Conservation (phyloP, 805 yeast genomes). For the Sugiyamaella marilandica region DNA sequence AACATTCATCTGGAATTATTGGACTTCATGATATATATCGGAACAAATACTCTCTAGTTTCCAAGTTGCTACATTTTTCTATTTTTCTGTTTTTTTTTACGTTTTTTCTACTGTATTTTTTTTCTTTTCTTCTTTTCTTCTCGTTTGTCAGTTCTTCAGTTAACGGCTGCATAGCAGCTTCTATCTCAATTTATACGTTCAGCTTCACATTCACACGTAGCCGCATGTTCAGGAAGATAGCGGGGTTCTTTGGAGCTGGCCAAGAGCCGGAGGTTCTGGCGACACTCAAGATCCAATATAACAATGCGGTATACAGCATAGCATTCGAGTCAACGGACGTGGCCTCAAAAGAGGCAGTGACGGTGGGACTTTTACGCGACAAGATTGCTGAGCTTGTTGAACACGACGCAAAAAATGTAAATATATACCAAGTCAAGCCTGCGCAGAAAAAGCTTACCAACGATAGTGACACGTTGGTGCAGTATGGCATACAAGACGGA, state of each 20-base stretch:
- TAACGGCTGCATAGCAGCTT: too few species aligned
- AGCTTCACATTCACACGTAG: neutral
- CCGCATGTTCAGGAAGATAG: neutral
- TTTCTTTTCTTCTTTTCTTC: too few species aligned
- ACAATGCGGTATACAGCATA: slow-evolving; percentile 3
- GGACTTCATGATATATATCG: too few species aligned
- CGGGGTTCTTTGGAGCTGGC: neutral
- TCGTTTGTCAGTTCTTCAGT: too few species aligned
- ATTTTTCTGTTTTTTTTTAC: too few species aligned
- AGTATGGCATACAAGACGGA: slow-evolving; percentile 52
- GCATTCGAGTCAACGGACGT: slow-evolving; percentile 71
- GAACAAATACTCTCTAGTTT: too few species aligned
- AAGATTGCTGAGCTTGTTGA: slow-evolving; percentile 46
- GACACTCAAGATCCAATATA: slow-evolving; percentile 3
- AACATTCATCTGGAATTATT: too few species aligned
- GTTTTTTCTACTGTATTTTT: too few species aligned
- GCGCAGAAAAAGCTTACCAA: slow-evolving; percentile 26
- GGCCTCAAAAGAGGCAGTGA: slow-evolving; percentile 53
- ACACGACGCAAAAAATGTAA: neutral
- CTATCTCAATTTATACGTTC: too few species aligned
- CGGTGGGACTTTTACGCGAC: slow-evolving; percentile 54
- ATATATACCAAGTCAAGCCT: slow-evolving; percentile 7
- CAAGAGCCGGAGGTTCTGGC: neutral
- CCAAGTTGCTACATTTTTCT: too few species aligned
- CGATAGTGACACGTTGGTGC: slow-evolving; percentile 47